A percentile compares a stretch with the other conserved stretches of the same genome.
phyloP scores from a whole-genome alignment of 805 yeast species.

The Starmera quercuum region DNA sequence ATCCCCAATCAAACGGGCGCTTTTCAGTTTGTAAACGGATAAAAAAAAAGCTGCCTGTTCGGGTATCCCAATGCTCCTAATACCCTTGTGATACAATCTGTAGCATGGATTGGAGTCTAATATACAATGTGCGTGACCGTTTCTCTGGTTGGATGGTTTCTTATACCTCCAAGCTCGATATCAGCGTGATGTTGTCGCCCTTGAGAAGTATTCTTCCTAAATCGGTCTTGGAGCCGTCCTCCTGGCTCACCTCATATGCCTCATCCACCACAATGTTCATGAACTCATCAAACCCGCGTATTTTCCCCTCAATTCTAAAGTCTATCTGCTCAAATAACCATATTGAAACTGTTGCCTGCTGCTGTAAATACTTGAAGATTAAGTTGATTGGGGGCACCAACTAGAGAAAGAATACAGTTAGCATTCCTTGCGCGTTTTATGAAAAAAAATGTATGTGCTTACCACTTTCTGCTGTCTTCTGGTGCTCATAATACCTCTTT shows the following conservation, averaged over 20 bases:
- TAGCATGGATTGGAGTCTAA: too few species aligned
- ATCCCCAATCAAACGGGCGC: neutral
- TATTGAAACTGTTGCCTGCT: constrained; percentile 68
- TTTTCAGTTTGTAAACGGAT: too few species aligned
- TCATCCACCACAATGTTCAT: constrained; percentile 75
- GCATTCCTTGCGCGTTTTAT: constrained; percentile 4
- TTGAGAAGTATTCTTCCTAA: constrained; percentile 75
- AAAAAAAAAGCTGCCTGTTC: too few species aligned
- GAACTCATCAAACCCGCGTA: constrained; percentile 93
- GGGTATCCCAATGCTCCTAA: too few species aligned
- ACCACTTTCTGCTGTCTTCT: constrained; percentile 39
- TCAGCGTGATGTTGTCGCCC: constrained; percentile 89
- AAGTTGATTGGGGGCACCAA: constrained; percentile 89
- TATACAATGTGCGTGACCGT: too few species aligned
- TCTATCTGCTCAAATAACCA: constrained; percentile 88
- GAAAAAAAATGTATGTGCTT: constrained; percentile 6
- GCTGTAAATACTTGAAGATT: constrained; percentile 79
- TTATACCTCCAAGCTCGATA: constrained; percentile 27
- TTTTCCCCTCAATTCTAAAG: constrained; percentile 70
- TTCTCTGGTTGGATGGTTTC: too few species aligned
- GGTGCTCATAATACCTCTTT: constrained; percentile 25
- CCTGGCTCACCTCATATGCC: constrained; percentile 54
- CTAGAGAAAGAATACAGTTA: constrained; percentile 13
- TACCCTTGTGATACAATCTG: too few species aligned
- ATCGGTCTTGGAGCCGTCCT: constrained; percentile 40